Conservation (phyloP, 768 basidiomycete species). For the Suillus clintonianus region DNA sequence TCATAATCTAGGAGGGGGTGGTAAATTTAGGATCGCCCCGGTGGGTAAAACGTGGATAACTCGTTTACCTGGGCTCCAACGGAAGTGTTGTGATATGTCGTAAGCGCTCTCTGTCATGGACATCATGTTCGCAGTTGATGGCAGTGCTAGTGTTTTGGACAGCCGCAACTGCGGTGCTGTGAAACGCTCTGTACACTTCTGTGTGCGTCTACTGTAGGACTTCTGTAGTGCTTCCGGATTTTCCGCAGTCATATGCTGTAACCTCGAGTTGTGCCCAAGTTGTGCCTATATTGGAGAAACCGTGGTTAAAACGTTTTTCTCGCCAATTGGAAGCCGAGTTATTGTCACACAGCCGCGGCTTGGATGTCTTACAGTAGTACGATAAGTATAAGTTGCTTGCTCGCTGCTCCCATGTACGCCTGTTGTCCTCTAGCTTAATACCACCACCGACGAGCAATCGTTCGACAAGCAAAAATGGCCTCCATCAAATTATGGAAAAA, state of each 20-base stretch:
- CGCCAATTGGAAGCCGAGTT: not conserved
- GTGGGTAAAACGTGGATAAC: not conserved
- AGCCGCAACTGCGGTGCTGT: not conserved
- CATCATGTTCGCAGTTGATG: slow-evolving; percentile 15
- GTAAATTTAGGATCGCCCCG: slow-evolving; percentile 4
- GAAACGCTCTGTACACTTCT: not conserved
- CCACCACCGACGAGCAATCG: slow-evolving; percentile 18
- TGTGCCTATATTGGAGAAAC: not conserved
- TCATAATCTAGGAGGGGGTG: slow-evolving; percentile 52
- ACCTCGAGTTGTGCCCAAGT: not conserved
- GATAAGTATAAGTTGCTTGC: not conserved
- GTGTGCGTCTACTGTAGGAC: not conserved
- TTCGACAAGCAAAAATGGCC: not conserved
- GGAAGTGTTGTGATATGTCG: slow-evolving; percentile 32
- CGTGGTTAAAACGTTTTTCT: not conserved
- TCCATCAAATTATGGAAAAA: not conserved
- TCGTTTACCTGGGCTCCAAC: slow-evolving; percentile 54
- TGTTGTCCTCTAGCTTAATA: not conserved
- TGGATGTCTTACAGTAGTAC: not conserved
- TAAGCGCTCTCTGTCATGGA: slow-evolving; percentile 14
- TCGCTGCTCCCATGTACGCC: not conserved
- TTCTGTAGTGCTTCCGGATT: not conserved
- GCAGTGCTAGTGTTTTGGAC: not conserved
- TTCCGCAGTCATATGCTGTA: not conserved
- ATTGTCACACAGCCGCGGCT: not conserved